Conservation (phyloP, 106 monocot species). For the Phalaenopsis equestris region DNA sequence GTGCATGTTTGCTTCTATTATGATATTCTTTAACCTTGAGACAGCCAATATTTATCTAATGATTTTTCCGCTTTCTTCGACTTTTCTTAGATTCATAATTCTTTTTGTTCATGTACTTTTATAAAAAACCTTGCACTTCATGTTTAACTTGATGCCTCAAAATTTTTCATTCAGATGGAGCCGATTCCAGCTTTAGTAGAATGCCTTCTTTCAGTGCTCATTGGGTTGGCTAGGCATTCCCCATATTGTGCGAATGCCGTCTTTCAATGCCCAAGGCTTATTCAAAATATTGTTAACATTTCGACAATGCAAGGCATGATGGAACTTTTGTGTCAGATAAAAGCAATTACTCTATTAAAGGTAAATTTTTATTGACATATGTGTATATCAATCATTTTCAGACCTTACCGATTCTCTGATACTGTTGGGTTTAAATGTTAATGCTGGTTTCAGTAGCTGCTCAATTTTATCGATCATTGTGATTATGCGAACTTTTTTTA, state of each 20-base stretch:
- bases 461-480: not conserved
- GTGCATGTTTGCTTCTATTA: not conserved
- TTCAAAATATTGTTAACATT: slow-evolving; percentile 48
- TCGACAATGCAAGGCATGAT: slow-evolving; percentile 32
- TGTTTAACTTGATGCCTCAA: not conserved
- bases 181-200: slow-evolving; percentile 68
- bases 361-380: slow-evolving; percentile 22
- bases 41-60: not conserved
- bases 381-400: not conserved
- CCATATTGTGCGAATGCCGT: slow-evolving; percentile 68
- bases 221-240: slow-evolving; percentile 88
- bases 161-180: slow-evolving; percentile 54
- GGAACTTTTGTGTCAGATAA: slow-evolving; percentile 57
- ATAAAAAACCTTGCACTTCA: not conserved
- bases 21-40: not conserved
- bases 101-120: not conserved
- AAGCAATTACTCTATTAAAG: slow-evolving; percentile 62
- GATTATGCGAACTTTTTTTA: too few relatives aligned
- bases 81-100: not conserved
- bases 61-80: not conserved
- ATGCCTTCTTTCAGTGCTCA: slow-evolving; percentile 69
- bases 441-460: not conserved
- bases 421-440: not conserved
- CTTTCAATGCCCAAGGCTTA: slow-evolving; percentile 69
- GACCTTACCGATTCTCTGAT: not conserved